These are phyloP conservation scores for Populus tomentosa DNA, from an alignment of 441 rosid genomes.

Conservation along the genomic window DNA sequence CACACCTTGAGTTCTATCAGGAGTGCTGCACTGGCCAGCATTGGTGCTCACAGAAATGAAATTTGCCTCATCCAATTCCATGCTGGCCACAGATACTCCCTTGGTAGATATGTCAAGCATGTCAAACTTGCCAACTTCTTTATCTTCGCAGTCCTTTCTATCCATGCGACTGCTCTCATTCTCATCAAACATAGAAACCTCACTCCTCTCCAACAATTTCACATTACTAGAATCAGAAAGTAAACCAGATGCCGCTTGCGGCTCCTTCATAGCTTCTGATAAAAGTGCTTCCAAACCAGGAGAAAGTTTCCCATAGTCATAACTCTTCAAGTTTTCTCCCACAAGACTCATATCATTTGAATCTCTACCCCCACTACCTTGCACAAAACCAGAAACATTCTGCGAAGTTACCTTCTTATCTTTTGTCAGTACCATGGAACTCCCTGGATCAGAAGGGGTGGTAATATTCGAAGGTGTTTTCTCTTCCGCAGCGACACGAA, in stretches of 20 bases:
- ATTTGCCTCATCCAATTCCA: constrained; percentile 24
- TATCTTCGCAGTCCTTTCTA: constrained; percentile 17
- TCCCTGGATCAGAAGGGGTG: constrained; percentile 46
- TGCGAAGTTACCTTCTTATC: constrained; percentile 42
- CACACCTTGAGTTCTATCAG: constrained; percentile 21
- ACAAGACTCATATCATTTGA: constrained; percentile 91
- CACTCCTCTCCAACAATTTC: constrained; percentile 19
- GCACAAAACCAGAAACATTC: constrained; percentile 27
- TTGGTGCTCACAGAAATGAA: constrained; percentile 17
- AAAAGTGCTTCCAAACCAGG: constrained; percentile 69
- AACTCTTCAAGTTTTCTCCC: constrained; percentile 52
- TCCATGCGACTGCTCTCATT: constrained; percentile 16
- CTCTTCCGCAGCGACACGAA: constrained; percentile 38
- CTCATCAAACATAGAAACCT: constrained; percentile 18
- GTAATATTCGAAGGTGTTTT: constrained; percentile 45
- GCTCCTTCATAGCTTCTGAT: constrained; percentile 46
- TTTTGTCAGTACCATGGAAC: constrained; percentile 58
- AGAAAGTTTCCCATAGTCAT: constrained; percentile 66
- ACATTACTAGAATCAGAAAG: constrained; percentile 17
- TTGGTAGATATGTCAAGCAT: constrained; percentile 22
- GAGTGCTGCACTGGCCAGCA: constrained; percentile 18
- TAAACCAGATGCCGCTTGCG: constrained; percentile 19
- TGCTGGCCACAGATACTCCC: constrained; percentile 20
- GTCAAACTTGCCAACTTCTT: constrained; percentile 22
- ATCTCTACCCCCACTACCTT: constrained; percentile 54